Evolutionary conservation across 2,329 filamentous ascomycete genomes (phyloP), one percentile per base, ranked within the genome.

Genomic region (Sporothrix curviconia): DNA sequence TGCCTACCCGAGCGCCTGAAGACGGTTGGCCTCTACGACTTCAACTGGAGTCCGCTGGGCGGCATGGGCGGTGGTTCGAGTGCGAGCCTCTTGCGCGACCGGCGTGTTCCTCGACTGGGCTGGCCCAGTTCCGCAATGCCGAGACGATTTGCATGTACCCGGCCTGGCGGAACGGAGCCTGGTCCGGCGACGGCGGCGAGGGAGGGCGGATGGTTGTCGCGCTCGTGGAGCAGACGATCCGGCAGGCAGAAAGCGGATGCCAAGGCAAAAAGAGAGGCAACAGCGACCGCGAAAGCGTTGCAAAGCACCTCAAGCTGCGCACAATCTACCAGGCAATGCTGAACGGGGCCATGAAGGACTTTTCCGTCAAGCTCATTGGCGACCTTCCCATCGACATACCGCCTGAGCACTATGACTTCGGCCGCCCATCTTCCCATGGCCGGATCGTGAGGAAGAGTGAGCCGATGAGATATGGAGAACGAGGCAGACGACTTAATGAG

Each of bases 71-170:
- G n/a, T n/a, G n/a, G 37, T 30, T 24, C 15, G 52, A 53, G 28
- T 30, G 42, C 28, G 30, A 8, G 25, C 12, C 17, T 53, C 15
- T 55, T 55, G 11, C 50, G 53, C 6, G 47, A 17, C 15, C 25
- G 59, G 25, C 49, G 50, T 1, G 58, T 59, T 55, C 14, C 14
- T 62, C 12, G 51, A 58, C 46, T 64, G 62, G 62, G 39, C n/a
- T 58, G n/a, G 17, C 28, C 7, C 55, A 50, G 46, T 63, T 64
- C 39, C 34, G 37, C 3, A 9, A 24, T 28, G 55, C 47, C 34
- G 56, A 62, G 24, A 44, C 44, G 28, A 44, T 64, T 24, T 42
- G 39, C 15, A 40, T 59, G 25, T 60, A 58, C 30, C 59, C 59
- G n/a, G 32, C 32, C 8, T 56, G 53, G 53, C 39, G 28, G 8